Evolutionary conservation across 768 basidiomycete species (phyloP).

Genomic region (Tephrocybe sp.): DNA sequence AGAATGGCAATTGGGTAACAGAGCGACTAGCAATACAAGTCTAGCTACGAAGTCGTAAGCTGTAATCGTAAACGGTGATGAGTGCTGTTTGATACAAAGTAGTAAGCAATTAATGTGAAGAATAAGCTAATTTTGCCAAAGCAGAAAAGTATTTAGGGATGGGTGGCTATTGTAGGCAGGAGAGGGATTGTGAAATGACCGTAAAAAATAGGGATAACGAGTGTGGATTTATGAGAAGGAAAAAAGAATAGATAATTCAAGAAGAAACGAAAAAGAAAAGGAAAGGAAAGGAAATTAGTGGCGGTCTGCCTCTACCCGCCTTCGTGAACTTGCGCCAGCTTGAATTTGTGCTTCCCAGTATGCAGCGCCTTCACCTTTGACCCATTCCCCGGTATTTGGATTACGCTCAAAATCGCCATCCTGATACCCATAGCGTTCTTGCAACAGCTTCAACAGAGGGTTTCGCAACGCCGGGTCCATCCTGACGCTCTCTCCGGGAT

Average conservation of each 20-base stretch:
- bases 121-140: constrained; percentile 5
- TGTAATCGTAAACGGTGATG: constrained; percentile 9
- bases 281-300: constrained; percentile 15
- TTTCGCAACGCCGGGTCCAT: constrained; percentile 89
- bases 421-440: constrained; percentile 71
- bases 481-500: constrained; percentile 79
- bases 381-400: constrained; percentile 61
- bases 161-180: neutral
- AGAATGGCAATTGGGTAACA: neutral
- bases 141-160: constrained; percentile 1
- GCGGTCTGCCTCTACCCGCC: constrained; percentile 30
- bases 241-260: neutral
- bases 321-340: constrained; percentile 29
- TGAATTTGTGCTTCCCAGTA: constrained; percentile 61
- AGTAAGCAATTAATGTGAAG: neutral
- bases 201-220: constrained; percentile 20
- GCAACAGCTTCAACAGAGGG: constrained; percentile 68
- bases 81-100: constrained; percentile 15
- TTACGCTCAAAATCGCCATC: constrained; percentile 87
- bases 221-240: constrained; percentile 6
- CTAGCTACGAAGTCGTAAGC: constrained; percentile 8
- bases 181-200: constrained; percentile 8
- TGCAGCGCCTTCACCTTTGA: constrained; percentile 58
- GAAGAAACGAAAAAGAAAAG: constrained; percentile 1
- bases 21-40: constrained; percentile 14